A percentile compares a stretch with the other conserved stretches of the same genome.
These are phyloP conservation scores for Xylariaceae sp. DNA, from an alignment of 2,329 filamentous ascomycete genomes.

Conservation along the genomic window DNA sequence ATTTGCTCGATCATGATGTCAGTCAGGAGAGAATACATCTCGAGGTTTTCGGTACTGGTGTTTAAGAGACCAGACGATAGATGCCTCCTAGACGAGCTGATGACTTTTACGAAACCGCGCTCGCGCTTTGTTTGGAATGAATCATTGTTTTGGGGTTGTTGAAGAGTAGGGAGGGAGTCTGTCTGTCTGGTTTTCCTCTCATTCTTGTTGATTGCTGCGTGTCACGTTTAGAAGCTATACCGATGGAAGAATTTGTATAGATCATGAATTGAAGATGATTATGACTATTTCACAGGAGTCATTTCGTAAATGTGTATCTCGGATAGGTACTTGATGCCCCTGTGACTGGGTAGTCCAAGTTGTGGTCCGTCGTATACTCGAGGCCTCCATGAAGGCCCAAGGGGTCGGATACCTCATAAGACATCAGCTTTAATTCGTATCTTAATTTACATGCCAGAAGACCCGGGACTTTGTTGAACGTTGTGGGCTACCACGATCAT, in stretches of 20 bases:
- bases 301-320: too few species aligned
- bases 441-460: too few species aligned
- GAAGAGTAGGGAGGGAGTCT: too few species aligned
- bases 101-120: neutral
- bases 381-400: neutral
- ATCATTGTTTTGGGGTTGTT: too few species aligned
- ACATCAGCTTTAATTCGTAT: too few species aligned
- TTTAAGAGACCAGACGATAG: neutral
- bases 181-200: too few species aligned
- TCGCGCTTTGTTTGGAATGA: too few species aligned
- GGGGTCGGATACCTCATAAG: neutral
- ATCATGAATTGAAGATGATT: too few species aligned
- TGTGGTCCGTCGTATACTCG: neutral
- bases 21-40: constrained; percentile 54
- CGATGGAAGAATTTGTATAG: too few species aligned
- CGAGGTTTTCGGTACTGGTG: constrained; percentile 59
- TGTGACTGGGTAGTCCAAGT: neutral
- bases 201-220: too few species aligned
- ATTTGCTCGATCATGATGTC: constrained; percentile 53
- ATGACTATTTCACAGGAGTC: too few species aligned
- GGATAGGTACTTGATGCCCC: neutral
- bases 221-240: too few species aligned
- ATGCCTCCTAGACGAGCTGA: neutral
- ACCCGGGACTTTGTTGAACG: neutral
- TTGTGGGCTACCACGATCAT: neutral